Conservation (phyloP, 1,284 basidiomycete species). For the Leucoagaricus sp. region DNA sequence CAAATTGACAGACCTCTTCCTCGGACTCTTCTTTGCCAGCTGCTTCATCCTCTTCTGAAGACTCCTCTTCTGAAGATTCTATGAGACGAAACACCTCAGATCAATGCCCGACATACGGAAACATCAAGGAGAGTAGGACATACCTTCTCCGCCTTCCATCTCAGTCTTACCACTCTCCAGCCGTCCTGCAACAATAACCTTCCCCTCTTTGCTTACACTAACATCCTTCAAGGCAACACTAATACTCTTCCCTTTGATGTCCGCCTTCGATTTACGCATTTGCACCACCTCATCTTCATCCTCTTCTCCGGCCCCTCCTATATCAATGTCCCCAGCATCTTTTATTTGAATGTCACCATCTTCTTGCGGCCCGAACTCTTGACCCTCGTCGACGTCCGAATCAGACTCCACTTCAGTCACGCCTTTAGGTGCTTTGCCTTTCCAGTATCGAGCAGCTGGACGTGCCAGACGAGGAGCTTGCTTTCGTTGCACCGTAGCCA, state of each 20-base stretch:
- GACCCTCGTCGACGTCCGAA: conserved; percentile 51
- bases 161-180: conserved; percentile 73
- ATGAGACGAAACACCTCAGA: conserved; percentile 9
- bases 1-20: conserved; percentile 36
- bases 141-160: conserved; percentile 35
- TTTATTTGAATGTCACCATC: conserved; percentile 60
- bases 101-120: conserved; percentile 4
- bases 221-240: conserved; percentile 76
- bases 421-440: conserved; percentile 82
- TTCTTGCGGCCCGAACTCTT: conserved; percentile 36
- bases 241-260: conserved; percentile 51
- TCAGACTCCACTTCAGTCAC: conserved; percentile 54
- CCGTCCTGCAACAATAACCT: conserved; percentile 73
- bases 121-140: background rate
- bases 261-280: conserved; percentile 23
- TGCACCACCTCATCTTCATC: conserved; percentile 46
- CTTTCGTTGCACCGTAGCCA: conserved; percentile 44
- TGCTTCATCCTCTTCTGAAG: conserved; percentile 24
- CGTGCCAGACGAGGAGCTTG: conserved; percentile 69
- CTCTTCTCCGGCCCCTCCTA: conserved; percentile 30
- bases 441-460: conserved; percentile 81
- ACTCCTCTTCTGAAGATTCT: conserved; percentile 40
- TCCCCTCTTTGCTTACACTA: conserved; percentile 74
- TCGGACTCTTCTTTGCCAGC: conserved; percentile 41
- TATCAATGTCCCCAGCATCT: conserved; percentile 49